Base-by-base conservation (phyloP, 371 early-diverging fungal genomes). In the Mucor mucedo region DNA sequence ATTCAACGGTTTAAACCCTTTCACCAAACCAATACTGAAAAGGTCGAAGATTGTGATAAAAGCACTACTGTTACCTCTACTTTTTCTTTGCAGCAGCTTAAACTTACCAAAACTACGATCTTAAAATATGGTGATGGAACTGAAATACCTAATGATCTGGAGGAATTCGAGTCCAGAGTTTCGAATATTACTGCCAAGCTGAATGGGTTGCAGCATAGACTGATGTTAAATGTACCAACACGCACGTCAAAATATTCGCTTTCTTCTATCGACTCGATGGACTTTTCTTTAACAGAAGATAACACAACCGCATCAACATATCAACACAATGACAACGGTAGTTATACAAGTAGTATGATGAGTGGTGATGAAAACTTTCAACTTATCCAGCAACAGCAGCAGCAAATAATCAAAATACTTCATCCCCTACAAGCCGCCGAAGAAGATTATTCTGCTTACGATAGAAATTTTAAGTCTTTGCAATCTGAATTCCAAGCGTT, bases 371-470 rank as follows among this genome's bases (percentile, higher is more conserved):
- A 72, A 28, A 14, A 5, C 5, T 16, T 55, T 16, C 55, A 44
- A 47, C 21, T 54, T 28, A 9, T 33, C 8, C 44, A 44, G 14
- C 44, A 44, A 39, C 63, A 63, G 45, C 60, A 67, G n/a, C 21
- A 21, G 21, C 58, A 61, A 11, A 21, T 48, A 42, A 29, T 70
- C 1, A 63, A 65, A 6, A 39, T 69, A n/a, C 40, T 80, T 9
- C 80, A 80, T 63, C 80, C 80, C 4, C 53, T 80, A 8, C 73
- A 75, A 48, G 75, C 77, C 10, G 75, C 72, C 7, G 69, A 74
- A 29, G 78, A 80, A 49, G 78, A 80, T 52, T 58, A 76, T 45
- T 21, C 65, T 3, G 52, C 65, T 6, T 80, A 76, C 50, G 76
- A 76, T 44, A 50, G 59, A 10, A 76, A 72, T 39, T 76, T 76